Percentiles rank a stretch among this genome's conserved stretches.
phyloP scores from a whole-genome alignment of 116 monocot species.

The Phalaenopsis hybrid region DNA sequence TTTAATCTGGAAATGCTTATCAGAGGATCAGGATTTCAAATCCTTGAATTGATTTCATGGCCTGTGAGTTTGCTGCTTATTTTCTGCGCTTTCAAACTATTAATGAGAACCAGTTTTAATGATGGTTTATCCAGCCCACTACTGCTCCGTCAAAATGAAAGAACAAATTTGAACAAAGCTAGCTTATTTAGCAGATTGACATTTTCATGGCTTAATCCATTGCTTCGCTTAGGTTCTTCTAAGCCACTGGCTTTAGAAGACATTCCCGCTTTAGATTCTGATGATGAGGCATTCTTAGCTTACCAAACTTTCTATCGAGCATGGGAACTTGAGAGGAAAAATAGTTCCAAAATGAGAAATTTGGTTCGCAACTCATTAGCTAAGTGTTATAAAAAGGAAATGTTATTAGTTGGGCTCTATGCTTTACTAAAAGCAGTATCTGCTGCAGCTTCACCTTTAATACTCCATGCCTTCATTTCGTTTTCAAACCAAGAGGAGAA shows the following conservation, averaged over 20 bases:
- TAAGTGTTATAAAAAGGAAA: constrained; percentile 44
- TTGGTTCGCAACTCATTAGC: constrained; percentile 27
- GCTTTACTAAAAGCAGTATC: constrained; percentile 46
- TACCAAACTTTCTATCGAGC: constrained; percentile 25
- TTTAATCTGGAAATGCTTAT: constrained; percentile 32
- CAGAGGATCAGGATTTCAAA: constrained; percentile 8
- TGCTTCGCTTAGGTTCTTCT: constrained; percentile 37
- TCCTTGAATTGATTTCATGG: constrained; percentile 46
- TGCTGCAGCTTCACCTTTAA: constrained; percentile 22
- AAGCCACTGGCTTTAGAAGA: constrained; percentile 40
- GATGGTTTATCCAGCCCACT: constrained; percentile 11
- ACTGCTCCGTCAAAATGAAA: constrained; percentile 17
- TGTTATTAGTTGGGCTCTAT: constrained; percentile 43
- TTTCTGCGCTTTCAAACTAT: constrained; percentile 14
- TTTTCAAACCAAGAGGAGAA: constrained; percentile 29
- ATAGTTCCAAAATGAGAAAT: constrained; percentile 15
- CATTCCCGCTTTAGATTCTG: constrained; percentile 41
- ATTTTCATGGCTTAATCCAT: constrained; percentile 66
- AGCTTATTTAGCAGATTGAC: constrained; percentile 36
- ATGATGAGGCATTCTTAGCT: constrained; percentile 37
- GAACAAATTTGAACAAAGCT: constrained; percentile 10
- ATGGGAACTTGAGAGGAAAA: constrained; percentile 22
- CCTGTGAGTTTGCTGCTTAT: constrained; percentile 39
- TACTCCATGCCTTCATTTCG: constrained; percentile 48
- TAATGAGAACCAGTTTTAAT: not conserved